Evolutionary conservation across 805 yeast species (phyloP), one percentile per base, ranked within the genome.

Genomic region (Yarrowia sp.): DNA sequence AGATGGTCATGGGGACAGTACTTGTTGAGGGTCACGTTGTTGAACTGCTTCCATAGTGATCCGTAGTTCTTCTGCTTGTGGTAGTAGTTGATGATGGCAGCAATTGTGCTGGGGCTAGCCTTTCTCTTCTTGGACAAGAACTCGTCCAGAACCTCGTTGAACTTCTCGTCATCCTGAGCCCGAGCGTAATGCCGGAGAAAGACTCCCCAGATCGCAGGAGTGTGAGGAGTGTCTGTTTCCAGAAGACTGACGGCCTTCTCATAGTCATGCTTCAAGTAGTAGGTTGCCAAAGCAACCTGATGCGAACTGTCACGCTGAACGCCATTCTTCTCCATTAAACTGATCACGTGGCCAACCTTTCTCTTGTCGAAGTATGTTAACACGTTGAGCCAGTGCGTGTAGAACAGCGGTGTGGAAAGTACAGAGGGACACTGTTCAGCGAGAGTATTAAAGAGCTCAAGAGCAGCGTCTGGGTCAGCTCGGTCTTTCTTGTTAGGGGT

Each of bases 121-220:
- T 27, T 38, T 18, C 35, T 27, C 19, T 38, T 55, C 29, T 18
- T 10, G 9, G 38, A 9, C 16, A 55, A 21, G 9, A 55, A 38
- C 19, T 19, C n/a, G 1, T 36, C 36, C 18, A 55, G 19, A 6
- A 21, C 12, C 4, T 25, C 8, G n/a, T 4, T 13, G 29, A 55
- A 55, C 29, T 27, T 6, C 19, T 27, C 61, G 7, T 39, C 24
- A 6, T 55, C 22, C 29, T 55, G 61, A 4, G 46, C 10, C 14
- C 61, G 61, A 13, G 38, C 61, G 16, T 38, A 38, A 19, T 38
- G 47, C 5, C 61, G 35, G 4, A 55, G 47, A n/a, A 55, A 55
- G n/a, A 25, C 27, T 16, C 47, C 61, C 61, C 61, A 55, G 5
- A 55, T 8, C 1, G 47, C 61, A 14, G 27, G 19, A 2, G 10